These are phyloP conservation scores for Trametes hirsuta DNA, from an alignment of 1,284 basidiomycete genomes.

Conservation along the genomic window DNA sequence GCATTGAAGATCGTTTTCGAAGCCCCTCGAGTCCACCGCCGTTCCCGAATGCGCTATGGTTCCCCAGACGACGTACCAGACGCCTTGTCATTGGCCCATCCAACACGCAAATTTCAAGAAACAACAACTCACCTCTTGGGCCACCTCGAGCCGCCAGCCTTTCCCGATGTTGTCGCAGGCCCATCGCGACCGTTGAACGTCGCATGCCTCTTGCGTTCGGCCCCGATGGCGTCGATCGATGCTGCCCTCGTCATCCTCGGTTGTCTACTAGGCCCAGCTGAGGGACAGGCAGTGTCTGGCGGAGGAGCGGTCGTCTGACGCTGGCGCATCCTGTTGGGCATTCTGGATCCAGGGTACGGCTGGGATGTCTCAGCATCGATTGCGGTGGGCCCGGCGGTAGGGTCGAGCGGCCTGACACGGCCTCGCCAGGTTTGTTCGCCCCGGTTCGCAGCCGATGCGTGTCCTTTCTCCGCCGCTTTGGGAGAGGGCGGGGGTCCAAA, in stretches of 20 bases:
- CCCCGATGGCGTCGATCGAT: background rate
- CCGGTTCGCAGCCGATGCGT: background rate
- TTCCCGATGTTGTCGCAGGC: too few species aligned
- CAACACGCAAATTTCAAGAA: too few species aligned
- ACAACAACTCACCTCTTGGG: slow-evolving; percentile 1
- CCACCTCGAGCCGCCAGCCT: background rate
- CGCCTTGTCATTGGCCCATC: too few species aligned
- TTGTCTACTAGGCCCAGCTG: background rate
- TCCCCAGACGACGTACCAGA: background rate
- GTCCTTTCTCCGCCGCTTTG: background rate
- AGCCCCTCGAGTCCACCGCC: background rate
- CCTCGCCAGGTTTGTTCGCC: slow-evolving; percentile 9
- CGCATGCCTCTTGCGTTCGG: slow-evolving; percentile 4
- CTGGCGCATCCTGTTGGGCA: background rate
- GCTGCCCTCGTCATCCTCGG: background rate
- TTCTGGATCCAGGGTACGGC: slow-evolving; percentile 1
- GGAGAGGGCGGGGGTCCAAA: slow-evolving; percentile 8
- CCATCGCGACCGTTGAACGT: background rate
- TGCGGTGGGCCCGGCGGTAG: background rate
- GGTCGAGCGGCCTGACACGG: background rate
- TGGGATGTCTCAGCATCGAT: background rate
- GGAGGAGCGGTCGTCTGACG: slow-evolving; percentile 9
- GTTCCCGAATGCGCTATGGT: background rate
- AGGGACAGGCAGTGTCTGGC: background rate
- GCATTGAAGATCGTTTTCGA: background rate